Conservation (phyloP, 257 asterid genomes). For the Vinca minor region DNA sequence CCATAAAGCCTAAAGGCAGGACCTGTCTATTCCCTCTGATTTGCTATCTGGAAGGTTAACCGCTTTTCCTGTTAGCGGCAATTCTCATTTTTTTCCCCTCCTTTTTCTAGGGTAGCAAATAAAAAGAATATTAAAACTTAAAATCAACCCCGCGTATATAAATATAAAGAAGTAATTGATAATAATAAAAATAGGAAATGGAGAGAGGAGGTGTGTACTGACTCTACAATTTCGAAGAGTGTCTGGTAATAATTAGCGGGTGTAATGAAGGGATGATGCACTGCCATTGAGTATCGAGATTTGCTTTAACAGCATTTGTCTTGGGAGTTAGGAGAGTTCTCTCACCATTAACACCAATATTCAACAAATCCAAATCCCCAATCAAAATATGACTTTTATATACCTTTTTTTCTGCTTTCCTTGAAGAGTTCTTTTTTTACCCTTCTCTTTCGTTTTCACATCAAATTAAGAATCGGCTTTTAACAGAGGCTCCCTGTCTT, state of each 20-base stretch:
- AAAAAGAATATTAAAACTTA: too few relatives aligned
- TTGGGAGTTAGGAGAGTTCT: constrained; percentile 19
- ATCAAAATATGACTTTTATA: neutral
- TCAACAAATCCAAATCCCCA: constrained; percentile 3
- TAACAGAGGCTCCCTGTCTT: constrained; percentile 10
- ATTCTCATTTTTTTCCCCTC: neutral
- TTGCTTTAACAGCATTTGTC: constrained; percentile 32
- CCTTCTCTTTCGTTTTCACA: neutral
- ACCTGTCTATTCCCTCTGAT: too few relatives aligned
- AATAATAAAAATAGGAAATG: too few relatives aligned
- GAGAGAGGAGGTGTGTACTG: neutral
- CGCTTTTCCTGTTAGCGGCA: constrained; percentile 10
- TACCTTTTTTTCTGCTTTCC: constrained; percentile 11
- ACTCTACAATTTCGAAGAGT: constrained; percentile 33
- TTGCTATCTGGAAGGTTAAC: constrained; percentile 15
- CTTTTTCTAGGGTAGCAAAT: too few relatives aligned
- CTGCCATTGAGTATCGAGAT: constrained; percentile 38
- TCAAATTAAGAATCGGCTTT: too few relatives aligned
- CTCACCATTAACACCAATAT: too few relatives aligned
- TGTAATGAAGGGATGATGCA: constrained; percentile 27
- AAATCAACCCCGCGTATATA: too few relatives aligned
- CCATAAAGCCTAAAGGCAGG: too few relatives aligned
- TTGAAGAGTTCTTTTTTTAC: neutral
- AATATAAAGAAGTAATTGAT: too few relatives aligned
- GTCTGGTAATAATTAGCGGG: constrained; percentile 20